phyloP scores from a whole-genome alignment of 2,329 filamentous ascomycete species.

The Penicillium occitanis region DNA sequence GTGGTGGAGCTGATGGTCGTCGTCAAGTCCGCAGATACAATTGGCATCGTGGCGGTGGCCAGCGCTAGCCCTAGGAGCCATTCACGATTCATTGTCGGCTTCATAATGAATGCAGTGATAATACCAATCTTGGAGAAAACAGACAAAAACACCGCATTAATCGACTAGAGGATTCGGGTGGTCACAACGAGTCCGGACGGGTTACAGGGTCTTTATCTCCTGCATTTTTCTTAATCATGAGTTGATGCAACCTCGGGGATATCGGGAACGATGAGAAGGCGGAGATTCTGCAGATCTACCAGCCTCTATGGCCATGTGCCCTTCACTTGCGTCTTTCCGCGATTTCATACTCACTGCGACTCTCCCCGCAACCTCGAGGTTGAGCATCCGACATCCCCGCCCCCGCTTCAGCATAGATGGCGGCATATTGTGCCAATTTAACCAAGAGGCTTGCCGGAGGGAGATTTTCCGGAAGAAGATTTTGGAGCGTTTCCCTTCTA shows the following conservation, averaged over 20 bases:
- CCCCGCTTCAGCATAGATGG: background rate
- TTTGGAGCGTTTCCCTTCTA: background rate
- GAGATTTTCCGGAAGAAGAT: background rate
- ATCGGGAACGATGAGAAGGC: background rate
- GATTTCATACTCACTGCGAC: background rate
- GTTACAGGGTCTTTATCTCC: background rate
- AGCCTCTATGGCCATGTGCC: background rate
- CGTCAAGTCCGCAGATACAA: constrained; percentile 1
- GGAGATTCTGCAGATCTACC: background rate
- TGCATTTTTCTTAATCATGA: background rate
- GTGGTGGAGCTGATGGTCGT: constrained; percentile 8
- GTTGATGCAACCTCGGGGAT: background rate
- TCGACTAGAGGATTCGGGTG: background rate
- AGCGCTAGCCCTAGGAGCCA: background rate
- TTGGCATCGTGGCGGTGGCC: background rate
- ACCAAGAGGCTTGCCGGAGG: background rate
- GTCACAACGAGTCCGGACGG: background rate
- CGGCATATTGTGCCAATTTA: background rate
- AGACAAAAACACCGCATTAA: background rate
- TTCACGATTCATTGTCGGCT: background rate
- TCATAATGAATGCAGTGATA: background rate
- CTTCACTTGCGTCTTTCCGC: background rate
- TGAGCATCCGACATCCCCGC: background rate
- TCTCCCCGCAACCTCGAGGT: background rate
- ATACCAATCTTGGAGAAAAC: background rate